Conservation (phyloP, 2,329 filamentous ascomycete species). For the Paradendryphiella salina region DNA sequence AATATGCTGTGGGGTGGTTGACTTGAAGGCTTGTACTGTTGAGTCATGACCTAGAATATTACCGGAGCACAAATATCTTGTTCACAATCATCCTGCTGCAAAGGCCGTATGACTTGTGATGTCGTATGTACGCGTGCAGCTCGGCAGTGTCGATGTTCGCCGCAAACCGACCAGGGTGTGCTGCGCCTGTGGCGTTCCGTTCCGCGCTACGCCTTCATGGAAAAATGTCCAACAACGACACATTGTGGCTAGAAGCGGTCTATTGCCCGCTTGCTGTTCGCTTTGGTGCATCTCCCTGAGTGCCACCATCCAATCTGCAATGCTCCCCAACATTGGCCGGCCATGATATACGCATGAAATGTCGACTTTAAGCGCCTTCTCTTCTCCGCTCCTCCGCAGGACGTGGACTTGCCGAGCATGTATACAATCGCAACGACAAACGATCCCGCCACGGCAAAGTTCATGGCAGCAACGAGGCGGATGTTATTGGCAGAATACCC, state of each 20-base stretch:
- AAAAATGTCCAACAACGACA: constrained; percentile 23
- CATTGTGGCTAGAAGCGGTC: constrained; percentile 13
- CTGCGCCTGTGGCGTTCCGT: constrained; percentile 14
- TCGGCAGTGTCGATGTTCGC: constrained; percentile 14
- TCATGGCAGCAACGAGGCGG: constrained; percentile 24
- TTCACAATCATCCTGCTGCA: no score
- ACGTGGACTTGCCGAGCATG: constrained; percentile 46
- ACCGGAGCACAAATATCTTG: neutral
- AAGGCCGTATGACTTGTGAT: neutral
- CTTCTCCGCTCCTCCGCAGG: constrained; percentile 34
- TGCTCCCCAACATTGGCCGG: constrained; percentile 3
- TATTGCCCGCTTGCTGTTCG: constrained; percentile 6
- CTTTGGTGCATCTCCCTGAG: constrained; percentile 3
- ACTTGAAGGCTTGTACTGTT: neutral
- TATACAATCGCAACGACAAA: constrained; percentile 31
- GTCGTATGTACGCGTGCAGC: neutral
- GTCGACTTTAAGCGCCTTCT: constrained; percentile 31
- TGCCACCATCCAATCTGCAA: constrained; percentile 3
- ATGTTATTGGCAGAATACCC: constrained; percentile 4
- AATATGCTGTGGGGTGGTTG: neutral
- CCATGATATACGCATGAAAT: constrained; percentile 36
- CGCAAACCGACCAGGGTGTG: constrained; percentile 12
- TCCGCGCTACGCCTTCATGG: constrained; percentile 17
- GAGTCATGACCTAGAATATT: neutral
- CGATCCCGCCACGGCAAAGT: constrained; percentile 22